phyloP scores from a whole-genome alignment of 305 asterid species.

The Fraxinus baroniana region DNA sequence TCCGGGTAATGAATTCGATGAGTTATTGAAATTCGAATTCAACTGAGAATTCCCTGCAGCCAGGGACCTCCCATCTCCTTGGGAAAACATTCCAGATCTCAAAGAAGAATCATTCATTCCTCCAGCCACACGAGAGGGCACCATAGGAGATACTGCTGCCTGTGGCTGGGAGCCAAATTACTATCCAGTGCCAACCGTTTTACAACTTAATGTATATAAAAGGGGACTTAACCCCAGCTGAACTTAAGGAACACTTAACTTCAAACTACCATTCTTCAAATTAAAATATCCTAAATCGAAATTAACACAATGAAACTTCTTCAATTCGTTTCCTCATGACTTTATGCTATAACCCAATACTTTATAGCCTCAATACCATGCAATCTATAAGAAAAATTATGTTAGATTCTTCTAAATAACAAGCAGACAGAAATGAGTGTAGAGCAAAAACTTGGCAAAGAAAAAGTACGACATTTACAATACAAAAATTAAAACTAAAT shows the following conservation, averaged over 20 bases:
- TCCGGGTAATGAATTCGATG: conserved; percentile 54
- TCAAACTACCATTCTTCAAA: neutral
- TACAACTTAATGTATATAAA: conserved; percentile 8
- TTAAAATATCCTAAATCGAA: conserved; percentile 2
- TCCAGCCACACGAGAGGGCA: conserved; percentile 73
- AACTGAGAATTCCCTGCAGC: conserved; percentile 60
- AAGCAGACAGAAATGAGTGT: conserved; percentile 19
- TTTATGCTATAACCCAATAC: conserved; percentile 5
- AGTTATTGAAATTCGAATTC: conserved; percentile 69
- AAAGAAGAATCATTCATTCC: conserved; percentile 78
- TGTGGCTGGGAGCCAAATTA: conserved; percentile 50
- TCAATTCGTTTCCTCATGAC: conserved; percentile 18
- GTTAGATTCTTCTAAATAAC: conserved; percentile 27
- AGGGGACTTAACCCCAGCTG: conserved; percentile 15
- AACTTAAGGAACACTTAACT: conserved; percentile 5
- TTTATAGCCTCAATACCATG: conserved; percentile 6
- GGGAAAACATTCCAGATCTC: conserved; percentile 77
- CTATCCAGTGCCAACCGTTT: conserved; percentile 40
- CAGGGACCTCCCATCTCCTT: conserved; percentile 72
- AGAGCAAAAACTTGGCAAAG: conserved; percentile 7
- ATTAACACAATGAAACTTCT: conserved; percentile 10
- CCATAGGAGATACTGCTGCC: conserved; percentile 54
- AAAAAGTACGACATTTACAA: neutral
- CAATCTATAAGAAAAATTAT: conserved; percentile 3
- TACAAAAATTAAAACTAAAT: neutral